Percentiles rank a stretch among this genome's conserved stretches.
Evolutionary conservation across 768 basidiomycete genomes (phyloP).

Genomic region (Nidularia sp.): DNA sequence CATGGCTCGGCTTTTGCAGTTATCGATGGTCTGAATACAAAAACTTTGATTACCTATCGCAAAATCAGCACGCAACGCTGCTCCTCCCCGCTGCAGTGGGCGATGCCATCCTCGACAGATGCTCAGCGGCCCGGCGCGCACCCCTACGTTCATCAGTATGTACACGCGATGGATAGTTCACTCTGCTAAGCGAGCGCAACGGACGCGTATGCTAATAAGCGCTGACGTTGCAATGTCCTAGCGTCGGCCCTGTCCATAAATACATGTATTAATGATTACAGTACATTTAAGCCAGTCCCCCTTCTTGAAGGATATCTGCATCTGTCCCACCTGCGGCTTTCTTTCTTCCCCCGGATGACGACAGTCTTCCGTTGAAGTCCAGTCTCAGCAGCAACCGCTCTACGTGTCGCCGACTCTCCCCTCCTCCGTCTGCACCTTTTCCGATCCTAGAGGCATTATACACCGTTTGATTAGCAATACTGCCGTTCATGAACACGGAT

Average conservation of each 20-base stretch:
- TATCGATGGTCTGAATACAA: slow-evolving; percentile 1
- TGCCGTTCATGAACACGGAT: slow-evolving; percentile 60
- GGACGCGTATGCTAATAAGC: no score
- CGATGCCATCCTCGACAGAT: no score
- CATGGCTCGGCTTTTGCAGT: slow-evolving; percentile 27
- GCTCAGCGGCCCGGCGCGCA: no score
- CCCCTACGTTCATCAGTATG: no score
- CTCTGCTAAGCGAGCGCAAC: no score
- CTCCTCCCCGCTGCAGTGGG: no score
- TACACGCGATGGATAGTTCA: no score
- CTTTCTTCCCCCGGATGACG: slow-evolving; percentile 18
- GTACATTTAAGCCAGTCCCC: slow-evolving; percentile 20
- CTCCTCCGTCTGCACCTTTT: slow-evolving; percentile 45
- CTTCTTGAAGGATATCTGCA: slow-evolving; percentile 39
- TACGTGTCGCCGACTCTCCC: slow-evolving; percentile 72
- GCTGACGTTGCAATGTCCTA: no score
- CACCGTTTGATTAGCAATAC: slow-evolving; percentile 48
- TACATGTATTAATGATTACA: not conserved
- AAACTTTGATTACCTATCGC: not conserved
- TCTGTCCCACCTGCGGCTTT: slow-evolving; percentile 6
- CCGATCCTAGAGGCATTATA: slow-evolving; percentile 48
- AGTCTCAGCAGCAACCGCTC: slow-evolving; percentile 78
- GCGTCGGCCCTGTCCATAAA: no score
- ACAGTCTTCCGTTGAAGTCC: slow-evolving; percentile 81
- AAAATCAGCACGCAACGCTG: no score